A percentile compares a stretch with the other conserved stretches of the same genome.
Conservation (phyloP, 768 basidiomycete genomes). For the Crepidotus variabilis region DNA sequence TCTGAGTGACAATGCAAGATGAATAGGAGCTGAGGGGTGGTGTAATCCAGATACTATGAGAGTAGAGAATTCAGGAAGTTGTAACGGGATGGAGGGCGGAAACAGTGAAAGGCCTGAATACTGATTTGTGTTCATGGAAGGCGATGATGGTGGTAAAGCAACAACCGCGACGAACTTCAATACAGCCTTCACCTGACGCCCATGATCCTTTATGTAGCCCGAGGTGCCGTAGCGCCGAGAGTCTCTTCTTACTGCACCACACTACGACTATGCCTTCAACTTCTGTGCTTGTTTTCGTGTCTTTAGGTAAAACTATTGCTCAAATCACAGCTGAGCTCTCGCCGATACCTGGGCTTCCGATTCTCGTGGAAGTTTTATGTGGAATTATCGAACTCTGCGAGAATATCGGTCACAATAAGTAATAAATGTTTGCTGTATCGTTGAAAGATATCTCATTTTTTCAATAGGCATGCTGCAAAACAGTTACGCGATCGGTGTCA, state of each 20-base stretch:
- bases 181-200: neutral
- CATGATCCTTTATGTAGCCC: no score
- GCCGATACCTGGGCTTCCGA: constrained; percentile 44
- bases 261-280: constrained; percentile 1
- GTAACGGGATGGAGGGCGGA: constrained; percentile 32
- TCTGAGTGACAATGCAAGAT: constrained; percentile 54
- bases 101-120: constrained; percentile 34
- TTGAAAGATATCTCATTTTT: constrained; percentile 2
- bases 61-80: constrained; percentile 51
- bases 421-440: constrained; percentile 2
- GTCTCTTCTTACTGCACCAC: constrained; percentile 4
- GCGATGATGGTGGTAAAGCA: neutral
- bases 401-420: constrained; percentile 48
- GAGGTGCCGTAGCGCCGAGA: no score
- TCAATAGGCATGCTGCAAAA: constrained; percentile 33
- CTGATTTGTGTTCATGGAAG: neutral
- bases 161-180: neutral
- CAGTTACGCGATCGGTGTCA: constrained; percentile 46
- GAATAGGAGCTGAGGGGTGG: constrained; percentile 66
- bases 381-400: constrained; percentile 43
- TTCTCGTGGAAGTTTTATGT: constrained; percentile 37
- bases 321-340: constrained; percentile 44
- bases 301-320: constrained; percentile 33
- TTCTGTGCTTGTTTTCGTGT: constrained; percentile 12
- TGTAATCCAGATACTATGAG: constrained; percentile 63